Percentiles rank a stretch among this genome's conserved stretches.
phyloP scores from a whole-genome alignment of 1,284 basidiomycete species.

The Marasmius tenuissimus region DNA sequence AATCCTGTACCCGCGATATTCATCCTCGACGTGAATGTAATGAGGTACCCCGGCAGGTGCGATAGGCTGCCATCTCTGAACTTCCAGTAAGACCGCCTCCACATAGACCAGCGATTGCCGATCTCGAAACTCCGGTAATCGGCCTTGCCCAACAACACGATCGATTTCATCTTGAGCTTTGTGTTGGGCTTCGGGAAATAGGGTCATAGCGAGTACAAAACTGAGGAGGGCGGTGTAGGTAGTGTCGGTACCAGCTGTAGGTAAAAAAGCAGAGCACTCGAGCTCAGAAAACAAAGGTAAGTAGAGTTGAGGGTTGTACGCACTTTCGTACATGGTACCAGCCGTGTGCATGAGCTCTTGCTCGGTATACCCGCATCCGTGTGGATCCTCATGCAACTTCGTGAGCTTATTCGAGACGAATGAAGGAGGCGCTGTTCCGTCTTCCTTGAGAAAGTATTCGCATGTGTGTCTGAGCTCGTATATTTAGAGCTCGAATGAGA shows the following conservation, averaged over 20 bases:
- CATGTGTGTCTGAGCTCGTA: too few species aligned
- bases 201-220: background rate
- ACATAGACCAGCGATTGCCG: background rate
- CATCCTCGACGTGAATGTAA: background rate
- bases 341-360: background rate
- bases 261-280: background rate
- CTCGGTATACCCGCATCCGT: background rate
- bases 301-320: background rate
- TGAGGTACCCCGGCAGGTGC: background rate
- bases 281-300: background rate
- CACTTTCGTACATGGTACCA: background rate
- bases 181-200: background rate
- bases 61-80: background rate
- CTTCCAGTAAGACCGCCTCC: background rate
- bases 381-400: background rate
- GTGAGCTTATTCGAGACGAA: background rate
- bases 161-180: background rate
- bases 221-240: background rate
- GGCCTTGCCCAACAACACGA: background rate
- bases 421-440: background rate
- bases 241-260: background rate
- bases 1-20: background rate
- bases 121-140: background rate
- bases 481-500: background rate
- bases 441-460: background rate